Percentiles rank a stretch among this genome's conserved stretches.
phyloP scores from a whole-genome alignment of 345 rosid species.

The Lepidium sativum region DNA sequence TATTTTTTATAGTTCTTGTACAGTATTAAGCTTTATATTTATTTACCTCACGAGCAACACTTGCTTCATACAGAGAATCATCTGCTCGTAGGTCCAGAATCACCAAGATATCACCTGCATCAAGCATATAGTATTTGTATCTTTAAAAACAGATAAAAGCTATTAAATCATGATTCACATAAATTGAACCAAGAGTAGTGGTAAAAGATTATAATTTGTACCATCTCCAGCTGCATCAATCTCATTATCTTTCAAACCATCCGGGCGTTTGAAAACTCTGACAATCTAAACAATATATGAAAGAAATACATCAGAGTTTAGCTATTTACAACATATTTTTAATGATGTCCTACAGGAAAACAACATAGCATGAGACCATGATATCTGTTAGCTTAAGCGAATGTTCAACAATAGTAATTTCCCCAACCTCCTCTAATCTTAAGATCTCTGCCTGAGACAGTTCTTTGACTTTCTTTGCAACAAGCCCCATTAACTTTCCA shows the following conservation, averaged over 20 bases:
- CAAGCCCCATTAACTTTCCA: constrained; percentile 86
- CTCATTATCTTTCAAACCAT: constrained; percentile 68
- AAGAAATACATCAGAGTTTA: neutral
- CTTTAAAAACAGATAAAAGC: neutral
- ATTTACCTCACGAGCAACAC: constrained; percentile 89
- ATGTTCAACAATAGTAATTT: constrained; percentile 68
- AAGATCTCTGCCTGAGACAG: constrained; percentile 82
- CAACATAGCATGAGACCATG: constrained; percentile 42
- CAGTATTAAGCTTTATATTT: neutral
- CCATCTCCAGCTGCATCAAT: constrained; percentile 97
- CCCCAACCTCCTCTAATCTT: constrained; percentile 65
- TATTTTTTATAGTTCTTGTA: neutral
- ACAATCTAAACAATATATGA: constrained; percentile 42
- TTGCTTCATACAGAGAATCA: constrained; percentile 84
- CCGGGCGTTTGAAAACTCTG: constrained; percentile 79
- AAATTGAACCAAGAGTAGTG: neutral
- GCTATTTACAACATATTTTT: neutral
- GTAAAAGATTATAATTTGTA: constrained; percentile 2
- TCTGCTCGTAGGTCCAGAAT: constrained; percentile 78
- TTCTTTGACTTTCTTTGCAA: constrained; percentile 72
- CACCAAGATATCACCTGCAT: constrained; percentile 89
- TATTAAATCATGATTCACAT: neutral
- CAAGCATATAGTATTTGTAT: neutral
- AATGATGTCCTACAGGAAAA: neutral
- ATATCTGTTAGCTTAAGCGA: constrained; percentile 60